phyloP scores from a whole-genome alignment of 495 filamentous ascomycete species.

The Sabuloglossum arenarium region DNA sequence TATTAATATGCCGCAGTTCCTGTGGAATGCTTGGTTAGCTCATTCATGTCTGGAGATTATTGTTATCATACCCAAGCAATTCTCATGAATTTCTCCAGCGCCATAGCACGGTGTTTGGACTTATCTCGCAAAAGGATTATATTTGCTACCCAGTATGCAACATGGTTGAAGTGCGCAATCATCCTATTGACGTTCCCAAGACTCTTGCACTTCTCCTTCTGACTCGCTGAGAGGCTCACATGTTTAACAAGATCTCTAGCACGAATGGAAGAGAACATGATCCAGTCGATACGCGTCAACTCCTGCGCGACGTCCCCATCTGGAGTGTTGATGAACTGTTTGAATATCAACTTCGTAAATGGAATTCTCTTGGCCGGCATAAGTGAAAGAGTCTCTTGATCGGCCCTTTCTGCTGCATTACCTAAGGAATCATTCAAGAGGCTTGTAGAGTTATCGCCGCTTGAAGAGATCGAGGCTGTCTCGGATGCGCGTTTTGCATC shows the following conservation, averaged over 20 bases:
- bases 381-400: conserved; percentile 46
- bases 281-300: conserved; percentile 89
- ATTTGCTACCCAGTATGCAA: conserved; percentile 78
- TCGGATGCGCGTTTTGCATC: not conserved
- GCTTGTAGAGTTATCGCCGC: conserved; percentile 20
- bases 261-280: conserved; percentile 91
- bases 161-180: conserved; percentile 89
- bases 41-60: not conserved
- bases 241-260: conserved; percentile 83
- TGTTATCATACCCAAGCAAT: conserved; percentile 33
- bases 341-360: conserved; percentile 63
- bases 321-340: conserved; percentile 56
- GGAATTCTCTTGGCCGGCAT: conserved; percentile 35
- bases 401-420: conserved; percentile 47
- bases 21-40: conserved; percentile 13
- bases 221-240: conserved; percentile 49
- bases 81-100: conserved; percentile 85
- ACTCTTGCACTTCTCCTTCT: conserved; percentile 58
- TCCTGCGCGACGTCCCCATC: conserved; percentile 76
- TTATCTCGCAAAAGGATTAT: conserved; percentile 88
- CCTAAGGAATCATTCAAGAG: conserved; percentile 30
- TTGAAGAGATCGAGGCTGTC: conserved; percentile 20
- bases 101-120: conserved; percentile 76
- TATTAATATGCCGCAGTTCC: conserved; percentile 77
- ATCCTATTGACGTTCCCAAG: conserved; percentile 77